Conservation (phyloP, 2,329 filamentous ascomycete genomes). For the Aspergillus flavus region DNA sequence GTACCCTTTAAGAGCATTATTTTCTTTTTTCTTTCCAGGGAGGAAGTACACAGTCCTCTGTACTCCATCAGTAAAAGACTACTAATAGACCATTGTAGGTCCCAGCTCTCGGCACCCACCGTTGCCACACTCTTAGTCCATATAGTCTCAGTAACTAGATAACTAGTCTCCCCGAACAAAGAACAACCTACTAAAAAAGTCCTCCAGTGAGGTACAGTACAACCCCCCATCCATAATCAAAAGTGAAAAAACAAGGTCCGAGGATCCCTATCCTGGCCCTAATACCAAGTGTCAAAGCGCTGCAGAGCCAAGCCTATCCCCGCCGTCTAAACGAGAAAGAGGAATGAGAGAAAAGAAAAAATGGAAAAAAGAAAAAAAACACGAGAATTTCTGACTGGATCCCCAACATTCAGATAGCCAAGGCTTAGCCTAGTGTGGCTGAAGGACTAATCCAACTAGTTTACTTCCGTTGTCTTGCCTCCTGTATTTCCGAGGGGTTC, state of each 20-base stretch:
- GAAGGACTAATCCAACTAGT: conserved; percentile 1
- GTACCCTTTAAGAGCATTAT: background rate
- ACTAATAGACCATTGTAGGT: background rate
- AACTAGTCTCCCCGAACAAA: background rate
- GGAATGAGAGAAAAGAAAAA: background rate
- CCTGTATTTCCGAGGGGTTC: conserved; percentile 9
- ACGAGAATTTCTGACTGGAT: conserved; percentile 18
- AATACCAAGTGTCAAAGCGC: conserved; percentile 22
- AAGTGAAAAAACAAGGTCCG: background rate
- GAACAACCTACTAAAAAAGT: background rate
- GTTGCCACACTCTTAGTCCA: conserved; percentile 5
- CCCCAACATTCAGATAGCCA: conserved; percentile 20
- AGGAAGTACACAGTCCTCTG: background rate
- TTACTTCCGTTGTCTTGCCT: background rate
- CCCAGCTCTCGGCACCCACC: conserved; percentile 10
- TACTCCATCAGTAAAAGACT: background rate
- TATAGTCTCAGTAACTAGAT: background rate
- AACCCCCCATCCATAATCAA: background rate
- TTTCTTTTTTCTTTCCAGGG: background rate
- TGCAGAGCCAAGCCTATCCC: conserved; percentile 25
- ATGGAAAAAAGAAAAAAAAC: background rate
- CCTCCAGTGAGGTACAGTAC: too few species aligned
- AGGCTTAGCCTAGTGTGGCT: conserved; percentile 21
- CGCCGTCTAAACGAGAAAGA: conserved; percentile 10
- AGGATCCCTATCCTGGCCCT: conserved; percentile 19